Evolutionary conservation across 1,284 basidiomycete genomes (phyloP).

Genomic region (Anthracocystis panici-leucophaei): DNA sequence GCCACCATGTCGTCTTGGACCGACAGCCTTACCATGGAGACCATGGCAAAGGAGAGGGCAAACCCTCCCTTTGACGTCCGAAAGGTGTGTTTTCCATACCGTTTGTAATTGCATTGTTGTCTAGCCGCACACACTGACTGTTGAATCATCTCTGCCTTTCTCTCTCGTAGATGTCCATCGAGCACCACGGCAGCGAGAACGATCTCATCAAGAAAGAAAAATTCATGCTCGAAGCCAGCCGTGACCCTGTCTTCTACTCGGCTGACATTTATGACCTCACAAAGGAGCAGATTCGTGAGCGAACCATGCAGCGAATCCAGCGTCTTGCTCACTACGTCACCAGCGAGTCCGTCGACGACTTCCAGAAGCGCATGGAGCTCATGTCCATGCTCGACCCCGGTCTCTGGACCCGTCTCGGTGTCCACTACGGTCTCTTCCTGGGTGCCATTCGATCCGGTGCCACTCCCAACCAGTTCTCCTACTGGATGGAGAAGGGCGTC

Average conservation of each 20-base stretch:
- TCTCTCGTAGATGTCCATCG: slow-evolving; percentile 66
- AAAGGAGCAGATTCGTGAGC: slow-evolving; percentile 73
- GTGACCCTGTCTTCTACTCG: slow-evolving; percentile 73
- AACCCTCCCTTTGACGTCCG: slow-evolving; percentile 73
- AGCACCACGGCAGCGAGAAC: slow-evolving; percentile 69
- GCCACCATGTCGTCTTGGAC: slow-evolving; percentile 51
- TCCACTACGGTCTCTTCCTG: slow-evolving; percentile 74
- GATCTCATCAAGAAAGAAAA: slow-evolving; percentile 68
- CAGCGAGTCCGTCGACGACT: slow-evolving; percentile 69
- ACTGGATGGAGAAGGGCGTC: slow-evolving; percentile 74
- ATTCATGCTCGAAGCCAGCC: slow-evolving; percentile 72
- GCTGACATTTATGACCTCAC: slow-evolving; percentile 74
- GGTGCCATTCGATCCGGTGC: slow-evolving; percentile 66
- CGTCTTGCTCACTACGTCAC: slow-evolving; percentile 65
- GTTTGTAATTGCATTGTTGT: background rate
- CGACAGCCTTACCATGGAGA: slow-evolving; percentile 66
- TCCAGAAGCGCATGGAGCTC: slow-evolving; percentile 73
- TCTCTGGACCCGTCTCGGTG: slow-evolving; percentile 75
- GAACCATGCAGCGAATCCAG: slow-evolving; percentile 62
- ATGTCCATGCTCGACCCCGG: slow-evolving; percentile 72
- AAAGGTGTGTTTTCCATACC: slow-evolving; percentile 56
- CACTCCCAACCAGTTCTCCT: slow-evolving; percentile 71
- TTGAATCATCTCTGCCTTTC: background rate
- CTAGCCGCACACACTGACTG: background rate
- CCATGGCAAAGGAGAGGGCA: slow-evolving; percentile 71